Conservation (phyloP, 176 grass and related monocot genomes). For the Raddia distichophylla region DNA sequence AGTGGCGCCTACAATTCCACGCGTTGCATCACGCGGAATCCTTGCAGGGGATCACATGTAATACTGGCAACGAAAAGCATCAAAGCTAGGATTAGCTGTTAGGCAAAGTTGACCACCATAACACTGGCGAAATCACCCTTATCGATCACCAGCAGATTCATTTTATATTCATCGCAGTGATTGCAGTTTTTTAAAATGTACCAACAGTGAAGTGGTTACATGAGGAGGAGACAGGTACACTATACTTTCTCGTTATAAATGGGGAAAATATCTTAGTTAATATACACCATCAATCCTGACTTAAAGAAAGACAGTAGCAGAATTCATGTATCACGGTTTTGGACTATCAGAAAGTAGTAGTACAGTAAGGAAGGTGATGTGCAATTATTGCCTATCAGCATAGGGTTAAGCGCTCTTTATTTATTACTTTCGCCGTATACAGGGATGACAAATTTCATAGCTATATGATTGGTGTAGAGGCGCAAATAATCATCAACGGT, state of each 20-base stretch:
- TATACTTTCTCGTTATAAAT: constrained; percentile 41
- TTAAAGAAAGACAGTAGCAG: constrained; percentile 6
- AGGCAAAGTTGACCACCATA: constrained; percentile 33
- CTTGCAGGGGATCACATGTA: constrained; percentile 21
- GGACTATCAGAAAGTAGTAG: neutral
- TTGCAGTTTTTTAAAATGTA: neutral
- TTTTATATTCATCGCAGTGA: neutral
- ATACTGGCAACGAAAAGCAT: neutral
- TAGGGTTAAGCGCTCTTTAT: constrained; percentile 9
- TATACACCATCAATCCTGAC: neutral
- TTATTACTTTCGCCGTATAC: constrained; percentile 6
- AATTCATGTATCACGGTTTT: constrained; percentile 1
- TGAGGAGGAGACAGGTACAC: constrained; percentile 19
- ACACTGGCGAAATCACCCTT: neutral
- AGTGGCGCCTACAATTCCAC: neutral
- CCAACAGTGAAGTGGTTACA: constrained; percentile 2
- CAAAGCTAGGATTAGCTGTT: neutral
- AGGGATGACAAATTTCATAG: neutral
- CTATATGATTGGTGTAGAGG: neutral
- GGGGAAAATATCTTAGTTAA: neutral
- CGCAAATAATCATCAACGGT: constrained; percentile 57
- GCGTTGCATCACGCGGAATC: constrained; percentile 20
- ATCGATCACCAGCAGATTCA: neutral
- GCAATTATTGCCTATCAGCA: neutral
- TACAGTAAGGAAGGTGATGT: constrained; percentile 11